phyloP scores from a whole-genome alignment of 2,329 filamentous ascomycete species.

The Exophiala aquamarina region DNA sequence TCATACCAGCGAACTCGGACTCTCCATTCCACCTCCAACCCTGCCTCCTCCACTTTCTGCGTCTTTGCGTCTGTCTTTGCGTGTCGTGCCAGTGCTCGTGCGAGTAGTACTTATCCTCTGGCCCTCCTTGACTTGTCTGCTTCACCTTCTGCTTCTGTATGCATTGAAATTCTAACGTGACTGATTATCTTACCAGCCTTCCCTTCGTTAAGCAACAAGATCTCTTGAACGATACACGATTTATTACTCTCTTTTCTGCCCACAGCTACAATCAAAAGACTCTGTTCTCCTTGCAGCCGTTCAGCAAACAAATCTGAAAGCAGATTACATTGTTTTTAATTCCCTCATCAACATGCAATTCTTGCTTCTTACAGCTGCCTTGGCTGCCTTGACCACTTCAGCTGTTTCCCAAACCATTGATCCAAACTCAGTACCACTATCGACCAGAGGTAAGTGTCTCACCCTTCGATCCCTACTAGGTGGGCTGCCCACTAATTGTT shows the following conservation, averaged over 20 bases:
- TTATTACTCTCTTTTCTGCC: background rate
- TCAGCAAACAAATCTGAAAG: background rate
- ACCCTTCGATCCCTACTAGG: background rate
- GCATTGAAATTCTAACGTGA: constrained; percentile 1
- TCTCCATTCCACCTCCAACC: constrained; percentile 3
- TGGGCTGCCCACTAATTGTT: constrained; percentile 3
- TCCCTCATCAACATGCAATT: constrained; percentile 15
- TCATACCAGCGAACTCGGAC: constrained; percentile 6
- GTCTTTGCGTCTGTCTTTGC: background rate
- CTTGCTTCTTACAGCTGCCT: constrained; percentile 29
- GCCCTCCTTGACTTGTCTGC: constrained; percentile 1
- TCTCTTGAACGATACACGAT: background rate
- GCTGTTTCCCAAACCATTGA: constrained; percentile 40
- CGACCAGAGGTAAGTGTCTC: constrained; percentile 37
- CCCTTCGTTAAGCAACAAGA: background rate
- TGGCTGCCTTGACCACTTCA: constrained; percentile 37
- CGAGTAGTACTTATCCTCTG: constrained; percentile 1
- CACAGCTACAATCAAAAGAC: too few relatives aligned
- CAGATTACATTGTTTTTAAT: background rate
- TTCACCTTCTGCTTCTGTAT: constrained; percentile 1
- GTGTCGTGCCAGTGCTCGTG: background rate
- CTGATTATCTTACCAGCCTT: background rate
- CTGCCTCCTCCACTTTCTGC: constrained; percentile 16
- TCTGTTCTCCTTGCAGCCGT: background rate
- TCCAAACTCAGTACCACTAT: constrained; percentile 34